Conservation (phyloP, 768 basidiomycete genomes). For the Tricholoma matsutake region DNA sequence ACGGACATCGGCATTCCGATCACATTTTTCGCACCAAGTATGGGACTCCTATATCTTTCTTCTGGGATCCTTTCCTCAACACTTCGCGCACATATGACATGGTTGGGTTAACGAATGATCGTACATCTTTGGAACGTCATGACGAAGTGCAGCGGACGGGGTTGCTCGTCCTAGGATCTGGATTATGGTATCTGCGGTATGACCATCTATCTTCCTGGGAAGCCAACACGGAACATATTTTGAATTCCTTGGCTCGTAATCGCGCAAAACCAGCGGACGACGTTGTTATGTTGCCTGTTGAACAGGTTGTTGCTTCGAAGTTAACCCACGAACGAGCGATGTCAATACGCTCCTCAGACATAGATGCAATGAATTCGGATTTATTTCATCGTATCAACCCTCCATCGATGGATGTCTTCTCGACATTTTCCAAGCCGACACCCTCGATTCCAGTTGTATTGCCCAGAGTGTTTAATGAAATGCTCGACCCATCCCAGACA, state of each 20-base stretch:
- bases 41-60: slow-evolving; percentile 53
- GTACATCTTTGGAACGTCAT: background rate
- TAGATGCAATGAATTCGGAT: slow-evolving; percentile 91
- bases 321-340: slow-evolving; percentile 59
- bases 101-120: slow-evolving; percentile 24
- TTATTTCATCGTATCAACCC: slow-evolving; percentile 64
- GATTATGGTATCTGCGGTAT: slow-evolving; percentile 88
- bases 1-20: slow-evolving; percentile 69
- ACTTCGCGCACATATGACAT: slow-evolving; percentile 48
- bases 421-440: slow-evolving; percentile 21
- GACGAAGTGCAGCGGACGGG: slow-evolving; percentile 38
- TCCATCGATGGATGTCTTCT: slow-evolving; percentile 22
- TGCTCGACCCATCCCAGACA: slow-evolving; percentile 73
- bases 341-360: slow-evolving; percentile 73
- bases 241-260: slow-evolving; percentile 43
- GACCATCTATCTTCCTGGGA: slow-evolving; percentile 82
- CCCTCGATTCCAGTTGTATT: slow-evolving; percentile 45
- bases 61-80: slow-evolving; percentile 91
- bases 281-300: slow-evolving; percentile 76
- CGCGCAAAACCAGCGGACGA: slow-evolving; percentile 56
- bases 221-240: slow-evolving; percentile 62
- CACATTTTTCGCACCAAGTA: slow-evolving; percentile 44
- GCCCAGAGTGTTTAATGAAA: slow-evolving; percentile 77
- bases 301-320: slow-evolving; percentile 64
- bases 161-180: slow-evolving; percentile 79